Evolutionary conservation across 2,329 filamentous ascomycete genomes (phyloP).

Genomic region (Sarocladiaceae sp.): DNA sequence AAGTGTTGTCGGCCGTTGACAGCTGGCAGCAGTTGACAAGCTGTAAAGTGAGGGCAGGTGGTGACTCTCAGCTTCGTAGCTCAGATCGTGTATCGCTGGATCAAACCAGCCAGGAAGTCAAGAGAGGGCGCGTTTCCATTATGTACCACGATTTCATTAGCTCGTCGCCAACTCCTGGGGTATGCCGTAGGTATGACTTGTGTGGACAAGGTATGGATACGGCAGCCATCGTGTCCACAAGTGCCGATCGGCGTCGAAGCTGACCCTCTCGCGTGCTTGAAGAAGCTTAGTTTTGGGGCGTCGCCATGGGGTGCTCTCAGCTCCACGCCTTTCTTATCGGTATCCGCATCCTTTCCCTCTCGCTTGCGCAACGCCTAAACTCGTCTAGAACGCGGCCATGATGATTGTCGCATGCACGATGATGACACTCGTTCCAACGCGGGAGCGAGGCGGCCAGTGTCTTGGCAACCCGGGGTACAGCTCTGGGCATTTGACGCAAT

Average conservation of each 20-base stretch:
- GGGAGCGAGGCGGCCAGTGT: neutral
- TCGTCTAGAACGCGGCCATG: neutral
- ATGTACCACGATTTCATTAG: constrained; percentile 3
- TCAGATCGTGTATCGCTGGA: too few species aligned
- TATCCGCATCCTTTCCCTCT: too few species aligned
- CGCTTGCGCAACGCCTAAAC: neutral
- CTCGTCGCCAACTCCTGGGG: neutral
- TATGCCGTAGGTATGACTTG: too few species aligned
- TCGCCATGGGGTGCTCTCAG: neutral
- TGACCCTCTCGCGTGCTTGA: neutral
- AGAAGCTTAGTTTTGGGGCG: neutral
- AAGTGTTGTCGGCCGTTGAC: too few species aligned
- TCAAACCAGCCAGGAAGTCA: too few species aligned
- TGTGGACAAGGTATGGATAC: too few species aligned
- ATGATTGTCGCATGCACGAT: neutral
- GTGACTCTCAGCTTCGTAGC: too few species aligned
- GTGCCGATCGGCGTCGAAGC: neutral
- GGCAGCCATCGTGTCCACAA: neutral
- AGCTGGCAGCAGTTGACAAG: too few species aligned
- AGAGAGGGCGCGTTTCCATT: neutral
- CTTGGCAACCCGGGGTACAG: neutral
- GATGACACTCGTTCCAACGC: neutral
- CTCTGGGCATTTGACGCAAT: neutral
- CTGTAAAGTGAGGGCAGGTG: too few species aligned
- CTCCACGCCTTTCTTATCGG: neutral